Conservation (phyloP, 441 rosid genomes). For the Syzygium malaccense region DNA sequence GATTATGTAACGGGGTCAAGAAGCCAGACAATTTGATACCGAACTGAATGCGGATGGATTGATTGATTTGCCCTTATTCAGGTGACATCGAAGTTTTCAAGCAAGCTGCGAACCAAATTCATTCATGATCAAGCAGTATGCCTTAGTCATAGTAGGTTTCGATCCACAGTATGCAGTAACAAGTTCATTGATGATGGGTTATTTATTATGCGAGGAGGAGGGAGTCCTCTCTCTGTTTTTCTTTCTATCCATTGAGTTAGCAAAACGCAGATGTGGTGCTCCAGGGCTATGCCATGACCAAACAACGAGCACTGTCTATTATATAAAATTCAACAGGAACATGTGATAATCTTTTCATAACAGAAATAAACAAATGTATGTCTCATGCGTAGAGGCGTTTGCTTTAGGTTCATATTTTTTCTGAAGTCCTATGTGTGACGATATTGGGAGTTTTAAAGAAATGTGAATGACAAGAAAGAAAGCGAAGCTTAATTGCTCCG, state of each 20-base stretch:
- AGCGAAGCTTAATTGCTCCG: neutral
- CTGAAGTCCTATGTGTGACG: neutral
- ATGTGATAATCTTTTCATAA: neutral
- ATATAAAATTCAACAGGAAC: neutral
- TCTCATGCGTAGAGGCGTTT: neutral
- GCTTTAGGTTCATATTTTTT: neutral
- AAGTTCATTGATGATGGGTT: neutral
- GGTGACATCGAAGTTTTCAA: neutral
- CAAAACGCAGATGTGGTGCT: neutral
- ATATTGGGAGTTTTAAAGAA: neutral
- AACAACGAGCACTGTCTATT: neutral
- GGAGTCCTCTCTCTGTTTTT: neutral
- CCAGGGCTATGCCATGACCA: neutral
- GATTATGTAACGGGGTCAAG: neutral
- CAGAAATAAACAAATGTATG: neutral
- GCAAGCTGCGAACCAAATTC: neutral
- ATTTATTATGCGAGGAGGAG: neutral
- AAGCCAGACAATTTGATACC: neutral
- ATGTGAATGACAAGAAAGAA: neutral
- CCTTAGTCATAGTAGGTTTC: neutral
- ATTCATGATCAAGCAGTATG: neutral
- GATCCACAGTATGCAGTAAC: fast-evolving
- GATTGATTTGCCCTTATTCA: neutral
- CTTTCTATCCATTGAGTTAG: neutral
- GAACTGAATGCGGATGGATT: neutral